Evolutionary conservation across 768 basidiomycete species (phyloP), one percentile per base, ranked within the genome.

Genomic region (Tricholomella constricta): DNA sequence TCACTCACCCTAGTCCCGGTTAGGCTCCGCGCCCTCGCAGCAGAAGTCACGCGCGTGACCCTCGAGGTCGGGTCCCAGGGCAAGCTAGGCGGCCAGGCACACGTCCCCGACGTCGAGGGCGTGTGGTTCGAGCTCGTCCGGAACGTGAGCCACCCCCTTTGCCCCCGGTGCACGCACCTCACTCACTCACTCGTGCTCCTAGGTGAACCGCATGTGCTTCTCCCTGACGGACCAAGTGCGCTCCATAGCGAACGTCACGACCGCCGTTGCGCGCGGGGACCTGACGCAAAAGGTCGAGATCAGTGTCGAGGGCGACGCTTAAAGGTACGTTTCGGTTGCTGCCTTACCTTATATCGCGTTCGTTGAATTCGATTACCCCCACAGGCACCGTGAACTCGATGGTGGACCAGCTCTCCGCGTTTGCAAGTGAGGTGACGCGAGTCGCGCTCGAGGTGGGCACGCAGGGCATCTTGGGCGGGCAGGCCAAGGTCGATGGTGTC

Each of bases 271-370:
- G 17, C 82, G 84, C 38, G 94, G 94, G 29, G 93, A 98, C 66
- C 75, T 94, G 75, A 91, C 88, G 1, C 90, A 92, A 72, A 94
- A 92, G 77, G 92, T 98, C 64, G 89, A 92, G 62, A 94, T 98
- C 56, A 84, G 88, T 55, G 89, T 90, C 56, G 88, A 91, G 65
- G 81, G 79, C 44, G 94, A 96, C 88, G 14, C 77, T 92, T 70
- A 91, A 90, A 62, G 69, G 77, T 72, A 23, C 10, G 64, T 62
- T 1, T 29, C 31, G 35, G 38, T 22, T 38, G 4, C 36, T 37
- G 34, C 36, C 36, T 17, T n/a, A 23, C 47, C 26, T 25, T 32
- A 36, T 17, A 53, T n/a, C 38, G 5, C n/a, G 5, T 9, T 34
- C 26, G 31, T 40, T 3, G 20, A 12, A 14, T 38, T 9, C 27